A percentile compares a stretch with the other conserved stretches of the same genome.
Conservation (phyloP, 2,329 filamentous ascomycete species). For the Coniochaeta pulveracea region DNA sequence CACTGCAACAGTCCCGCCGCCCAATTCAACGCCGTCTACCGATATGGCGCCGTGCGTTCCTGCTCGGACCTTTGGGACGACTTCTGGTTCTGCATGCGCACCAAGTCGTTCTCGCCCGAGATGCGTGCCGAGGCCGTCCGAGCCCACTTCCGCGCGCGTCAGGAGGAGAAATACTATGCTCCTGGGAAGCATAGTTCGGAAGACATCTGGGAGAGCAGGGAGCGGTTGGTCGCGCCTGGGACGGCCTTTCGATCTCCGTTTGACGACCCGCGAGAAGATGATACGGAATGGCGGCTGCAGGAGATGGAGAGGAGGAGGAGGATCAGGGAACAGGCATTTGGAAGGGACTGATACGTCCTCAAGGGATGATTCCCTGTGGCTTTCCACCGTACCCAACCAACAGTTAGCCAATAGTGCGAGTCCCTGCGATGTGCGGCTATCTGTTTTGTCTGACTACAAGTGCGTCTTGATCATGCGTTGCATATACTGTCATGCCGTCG, state of each 20-base stretch:
- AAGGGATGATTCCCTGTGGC: no score
- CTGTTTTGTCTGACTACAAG: no score
- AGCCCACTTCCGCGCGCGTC: slow-evolving; percentile 57
- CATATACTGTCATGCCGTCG: no score
- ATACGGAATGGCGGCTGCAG: slow-evolving; percentile 28
- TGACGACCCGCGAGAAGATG: slow-evolving; percentile 21
- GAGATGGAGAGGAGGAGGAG: slow-evolving; percentile 24
- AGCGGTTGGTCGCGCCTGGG: slow-evolving; percentile 39
- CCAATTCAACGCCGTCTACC: slow-evolving; percentile 86
- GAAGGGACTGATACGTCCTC: no score
- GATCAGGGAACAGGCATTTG: slow-evolving; percentile 18
- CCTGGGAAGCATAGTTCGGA: slow-evolving; percentile 62
- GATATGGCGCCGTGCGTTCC: slow-evolving; percentile 63
- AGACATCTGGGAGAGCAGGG: slow-evolving; percentile 76
- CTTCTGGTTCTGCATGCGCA: slow-evolving; percentile 97
- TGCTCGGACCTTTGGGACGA: slow-evolving; percentile 85
- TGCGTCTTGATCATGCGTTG: no score
- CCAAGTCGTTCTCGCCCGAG: slow-evolving; percentile 48
- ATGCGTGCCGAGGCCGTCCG: slow-evolving; percentile 51
- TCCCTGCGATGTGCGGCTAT: no score
- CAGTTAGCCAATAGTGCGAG: no score
- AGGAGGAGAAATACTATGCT: slow-evolving; percentile 56
- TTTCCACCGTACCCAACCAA: no score
- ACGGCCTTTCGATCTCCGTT: slow-evolving; percentile 31
- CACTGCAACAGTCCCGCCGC: slow-evolving; percentile 87